These are phyloP conservation scores for Puccinia sorghi DNA, from an alignment of 1,284 basidiomycete species.

Conservation along the genomic window DNA sequence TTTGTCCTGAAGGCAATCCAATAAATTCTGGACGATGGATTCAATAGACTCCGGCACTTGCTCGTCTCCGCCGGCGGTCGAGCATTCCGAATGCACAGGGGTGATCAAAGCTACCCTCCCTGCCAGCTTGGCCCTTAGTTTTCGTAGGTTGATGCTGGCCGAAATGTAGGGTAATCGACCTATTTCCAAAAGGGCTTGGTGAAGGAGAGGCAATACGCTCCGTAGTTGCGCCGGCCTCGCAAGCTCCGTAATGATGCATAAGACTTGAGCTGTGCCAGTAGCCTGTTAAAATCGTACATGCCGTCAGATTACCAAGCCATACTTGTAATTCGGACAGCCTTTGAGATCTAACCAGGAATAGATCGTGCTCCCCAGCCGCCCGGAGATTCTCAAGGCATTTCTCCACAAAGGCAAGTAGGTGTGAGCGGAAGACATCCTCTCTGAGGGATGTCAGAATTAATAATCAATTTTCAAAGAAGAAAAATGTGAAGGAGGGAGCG, in stretches of 20 bases:
- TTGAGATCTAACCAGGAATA: constrained; percentile 35
- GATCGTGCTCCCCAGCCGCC: constrained; percentile 37
- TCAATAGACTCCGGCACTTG: constrained; percentile 82
- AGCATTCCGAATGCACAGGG: not conserved
- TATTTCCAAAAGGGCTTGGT: constrained; percentile 23
- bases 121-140: constrained; percentile 55
- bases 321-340: not conserved
- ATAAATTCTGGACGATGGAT: constrained; percentile 70
- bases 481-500: not conserved
- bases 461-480: constrained; percentile 62
- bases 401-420: constrained; percentile 64
- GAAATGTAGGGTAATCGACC: constrained; percentile 52
- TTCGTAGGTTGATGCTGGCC: constrained; percentile 53
- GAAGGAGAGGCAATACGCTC: constrained; percentile 47
- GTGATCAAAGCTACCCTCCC: constrained; percentile 53
- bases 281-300: constrained; percentile 60
- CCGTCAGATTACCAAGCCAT: constrained; percentile 36
- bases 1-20: constrained; percentile 77
- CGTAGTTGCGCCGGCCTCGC: constrained; percentile 56
- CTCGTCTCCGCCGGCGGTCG: constrained; percentile 52
- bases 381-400: constrained; percentile 61
- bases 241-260: constrained; percentile 72
- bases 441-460: constrained; percentile 30
- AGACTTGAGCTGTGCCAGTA: constrained; percentile 71
- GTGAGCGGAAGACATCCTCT: constrained; percentile 55